Evolutionary conservation across 305 asterid genomes (phyloP).

Genomic region (Solanum hybrid): DNA sequence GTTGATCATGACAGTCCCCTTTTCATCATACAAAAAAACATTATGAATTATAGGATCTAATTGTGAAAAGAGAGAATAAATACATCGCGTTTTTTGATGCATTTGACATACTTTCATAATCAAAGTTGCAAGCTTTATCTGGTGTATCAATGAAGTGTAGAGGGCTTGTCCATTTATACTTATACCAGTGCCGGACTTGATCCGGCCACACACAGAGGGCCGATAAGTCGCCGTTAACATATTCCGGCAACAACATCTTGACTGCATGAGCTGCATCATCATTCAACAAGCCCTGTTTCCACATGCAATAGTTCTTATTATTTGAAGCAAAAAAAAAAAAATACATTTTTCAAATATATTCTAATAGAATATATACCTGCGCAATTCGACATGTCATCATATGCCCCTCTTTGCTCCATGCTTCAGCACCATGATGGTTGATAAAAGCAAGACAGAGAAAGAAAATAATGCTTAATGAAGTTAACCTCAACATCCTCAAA

Average conservation of each 20-base stretch:
- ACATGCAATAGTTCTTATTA: neutral
- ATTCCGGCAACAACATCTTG: slow-evolving; percentile 62
- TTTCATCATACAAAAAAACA: neutral
- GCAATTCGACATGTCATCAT: slow-evolving; percentile 79
- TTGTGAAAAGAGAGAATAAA: neutral
- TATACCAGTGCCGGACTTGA: slow-evolving; percentile 88
- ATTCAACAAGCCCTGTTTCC: slow-evolving; percentile 43
- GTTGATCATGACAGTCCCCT: slow-evolving; percentile 90
- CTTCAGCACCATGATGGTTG: slow-evolving; percentile 29
- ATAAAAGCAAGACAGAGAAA: slow-evolving; percentile 26
- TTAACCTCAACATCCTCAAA: slow-evolving; percentile 17
- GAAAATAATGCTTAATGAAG: slow-evolving; percentile 13
- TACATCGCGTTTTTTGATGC: neutral
- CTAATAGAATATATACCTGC: slow-evolving; percentile 34
- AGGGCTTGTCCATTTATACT: slow-evolving; percentile 76
- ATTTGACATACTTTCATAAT: slow-evolving; percentile 46
- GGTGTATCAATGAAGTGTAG: slow-evolving; percentile 97
- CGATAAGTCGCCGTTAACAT: slow-evolving; percentile 60
- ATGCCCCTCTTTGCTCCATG: slow-evolving; percentile 94
- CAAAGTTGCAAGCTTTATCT: slow-evolving; percentile 60
- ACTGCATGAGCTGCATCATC: slow-evolving; percentile 61
- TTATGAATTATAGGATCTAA: neutral
- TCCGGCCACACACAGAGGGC: slow-evolving; percentile 87
- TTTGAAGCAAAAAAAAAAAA: neutral
- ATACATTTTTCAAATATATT: neutral